Conservation (phyloP, 192 early-diverging fungal species). For the Coemansia sp. region DNA sequence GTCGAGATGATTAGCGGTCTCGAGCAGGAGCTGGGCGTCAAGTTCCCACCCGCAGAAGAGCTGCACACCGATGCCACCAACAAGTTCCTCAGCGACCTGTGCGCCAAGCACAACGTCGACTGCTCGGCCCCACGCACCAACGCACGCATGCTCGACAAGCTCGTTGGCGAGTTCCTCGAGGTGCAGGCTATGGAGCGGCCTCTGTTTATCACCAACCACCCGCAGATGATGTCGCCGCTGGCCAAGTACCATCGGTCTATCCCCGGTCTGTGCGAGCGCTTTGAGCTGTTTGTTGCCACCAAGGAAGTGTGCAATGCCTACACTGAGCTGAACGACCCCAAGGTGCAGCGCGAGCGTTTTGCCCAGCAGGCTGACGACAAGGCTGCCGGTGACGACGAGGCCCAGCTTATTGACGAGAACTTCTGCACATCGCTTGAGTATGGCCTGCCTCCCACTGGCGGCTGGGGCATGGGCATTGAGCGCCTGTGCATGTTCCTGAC, state of each 20-base stretch:
- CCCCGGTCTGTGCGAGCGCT: constrained; percentile 94
- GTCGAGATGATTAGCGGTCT: constrained; percentile 91
- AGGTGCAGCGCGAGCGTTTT: constrained; percentile 97
- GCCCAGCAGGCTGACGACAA: constrained; percentile 96
- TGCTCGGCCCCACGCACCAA: constrained; percentile 92
- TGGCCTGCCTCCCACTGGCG: constrained; percentile 94
- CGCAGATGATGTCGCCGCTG: constrained; percentile 98
- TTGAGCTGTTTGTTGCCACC: constrained; percentile 97
- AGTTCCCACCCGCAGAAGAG: constrained; percentile 84
- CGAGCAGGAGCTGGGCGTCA: constrained; percentile 86
- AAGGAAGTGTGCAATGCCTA: constrained; percentile 99
- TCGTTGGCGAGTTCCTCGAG: constrained; percentile 82
- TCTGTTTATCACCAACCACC: constrained; percentile 96
- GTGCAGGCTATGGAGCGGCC: constrained; percentile 75
- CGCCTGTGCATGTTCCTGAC: constrained; percentile 99
- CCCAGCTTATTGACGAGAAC: constrained; percentile 96
- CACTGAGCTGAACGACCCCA: constrained; percentile 99
- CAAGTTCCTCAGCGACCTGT: constrained; percentile 91
- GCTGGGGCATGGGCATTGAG: constrained; percentile 95
- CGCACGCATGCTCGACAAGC: constrained; percentile 93
- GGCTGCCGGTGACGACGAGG: constrained; percentile 98
- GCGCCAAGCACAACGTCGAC: constrained; percentile 93
- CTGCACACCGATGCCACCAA: constrained; percentile 79
- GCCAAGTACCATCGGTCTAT: constrained; percentile 93
- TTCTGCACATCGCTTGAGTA: constrained; percentile 97